phyloP scores from a whole-genome alignment of 2,329 filamentous ascomycete species.

The Gaeumannomyces tritici region DNA sequence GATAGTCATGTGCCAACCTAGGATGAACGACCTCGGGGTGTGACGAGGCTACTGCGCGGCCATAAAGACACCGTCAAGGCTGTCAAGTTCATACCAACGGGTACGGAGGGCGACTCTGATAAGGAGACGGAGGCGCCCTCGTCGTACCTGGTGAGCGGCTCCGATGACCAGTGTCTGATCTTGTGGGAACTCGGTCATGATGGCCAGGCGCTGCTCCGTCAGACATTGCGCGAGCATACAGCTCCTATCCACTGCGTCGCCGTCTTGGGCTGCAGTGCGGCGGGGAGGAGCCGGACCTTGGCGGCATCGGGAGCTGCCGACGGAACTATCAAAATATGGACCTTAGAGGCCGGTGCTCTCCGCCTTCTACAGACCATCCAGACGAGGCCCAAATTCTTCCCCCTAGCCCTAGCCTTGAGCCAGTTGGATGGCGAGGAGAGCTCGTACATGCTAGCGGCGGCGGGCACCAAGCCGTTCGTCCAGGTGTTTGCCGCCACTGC shows the following conservation, averaged over 20 bases:
- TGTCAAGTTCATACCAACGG: constrained; percentile 61
- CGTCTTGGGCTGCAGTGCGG: constrained; percentile 14
- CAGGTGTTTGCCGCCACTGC: constrained; percentile 53
- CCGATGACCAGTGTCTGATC: constrained; percentile 68
- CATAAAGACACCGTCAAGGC: constrained; percentile 77
- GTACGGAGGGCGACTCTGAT: constrained; percentile 26
- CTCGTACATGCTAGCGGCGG: constrained; percentile 65
- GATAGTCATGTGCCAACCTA: constrained; percentile 9
- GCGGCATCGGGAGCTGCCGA: constrained; percentile 77
- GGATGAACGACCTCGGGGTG: constrained; percentile 38
- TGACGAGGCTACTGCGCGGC: constrained; percentile 59
- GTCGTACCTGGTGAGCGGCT: constrained; percentile 64
- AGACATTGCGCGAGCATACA: constrained; percentile 57
- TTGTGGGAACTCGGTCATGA: constrained; percentile 50
- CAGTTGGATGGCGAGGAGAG: constrained; percentile 41
- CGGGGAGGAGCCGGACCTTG: constrained; percentile 24
- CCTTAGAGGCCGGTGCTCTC: constrained; percentile 19
- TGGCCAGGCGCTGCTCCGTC: constrained; percentile 25
- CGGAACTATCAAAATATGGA: constrained; percentile 62
- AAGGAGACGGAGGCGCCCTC: constrained; percentile 8
- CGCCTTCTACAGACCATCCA: constrained; percentile 60
- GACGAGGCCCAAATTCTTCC: constrained; percentile 71
- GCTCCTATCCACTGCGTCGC: constrained; percentile 65
- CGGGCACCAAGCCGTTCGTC: constrained; percentile 72
- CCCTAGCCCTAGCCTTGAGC: constrained; percentile 64